Evolutionary conservation across 495 filamentous ascomycete species (phyloP), one percentile per base, ranked within the genome.

Genomic region (Talaromyces borbonicus): DNA sequence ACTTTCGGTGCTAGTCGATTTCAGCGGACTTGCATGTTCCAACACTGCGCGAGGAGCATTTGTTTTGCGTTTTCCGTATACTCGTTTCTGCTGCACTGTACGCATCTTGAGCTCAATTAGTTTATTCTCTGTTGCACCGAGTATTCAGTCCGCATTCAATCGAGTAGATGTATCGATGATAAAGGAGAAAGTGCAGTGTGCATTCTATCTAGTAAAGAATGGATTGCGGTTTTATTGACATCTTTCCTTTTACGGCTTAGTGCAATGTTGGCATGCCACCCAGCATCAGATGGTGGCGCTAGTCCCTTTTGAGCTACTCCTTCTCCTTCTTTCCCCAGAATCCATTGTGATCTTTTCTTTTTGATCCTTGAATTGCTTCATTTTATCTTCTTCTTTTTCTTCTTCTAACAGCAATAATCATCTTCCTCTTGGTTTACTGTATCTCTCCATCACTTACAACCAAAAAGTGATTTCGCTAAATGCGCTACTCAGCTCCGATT

Each of bases 11-110:
- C 39, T 43, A 5, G 26, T 14, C 1, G 7, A 4, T 25, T 52
- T 52, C 12, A 41, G 5, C 18, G 66, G 68, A 36, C 67, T 70
- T 15, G 54, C 49, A 31, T 68, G 52, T 7, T 68, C 67, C 25
- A 72, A 64, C 0, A 70, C 64, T 5, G 68, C 65, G 23, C 62
- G 53, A 1, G 68, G 56, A 2, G 68, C 64, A 54, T 67, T 63
- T 18, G 49, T 61, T 35, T 49, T 63, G 38, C 64, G 56, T 40
- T 72, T 72, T 8, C 68, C 68, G 27, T 72, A 72, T 12, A 72
- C 68, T 48, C 52, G 58, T 42, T 56, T 56, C 36, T 62, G 62
- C 7, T 56, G 49, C 15, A 55, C 49, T 1, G 57, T 56, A 27
- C 54, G 54, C 43, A 49, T 49, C n/a, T n/a, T n/a, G n/a, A n/a